phyloP scores from a whole-genome alignment of 2,329 filamentous ascomycete genomes.

The Chaetomiaceae sp. region DNA sequence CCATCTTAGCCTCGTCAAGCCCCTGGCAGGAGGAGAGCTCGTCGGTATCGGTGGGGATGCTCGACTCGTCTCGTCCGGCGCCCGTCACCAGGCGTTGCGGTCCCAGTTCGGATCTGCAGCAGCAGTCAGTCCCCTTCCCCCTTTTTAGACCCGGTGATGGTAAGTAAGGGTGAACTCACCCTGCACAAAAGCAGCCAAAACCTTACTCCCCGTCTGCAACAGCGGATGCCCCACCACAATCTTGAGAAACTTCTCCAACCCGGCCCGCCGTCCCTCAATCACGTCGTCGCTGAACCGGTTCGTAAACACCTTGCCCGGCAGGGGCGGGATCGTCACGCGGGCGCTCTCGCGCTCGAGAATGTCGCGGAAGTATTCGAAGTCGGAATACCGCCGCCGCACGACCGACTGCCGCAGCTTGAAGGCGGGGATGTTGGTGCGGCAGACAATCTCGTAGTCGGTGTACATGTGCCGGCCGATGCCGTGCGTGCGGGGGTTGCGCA shows the following conservation, averaged over 20 bases:
- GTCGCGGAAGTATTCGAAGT: constrained; percentile 98
- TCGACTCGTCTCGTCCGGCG: constrained; percentile 23
- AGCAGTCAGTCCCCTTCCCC: neutral
- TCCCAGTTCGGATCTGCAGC: constrained; percentile 78
- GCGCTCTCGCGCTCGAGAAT: constrained; percentile 94
- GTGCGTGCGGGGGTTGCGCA: constrained; percentile 88
- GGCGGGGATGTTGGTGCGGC: constrained; percentile 96
- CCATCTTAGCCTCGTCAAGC: neutral
- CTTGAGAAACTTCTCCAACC: constrained; percentile 91
- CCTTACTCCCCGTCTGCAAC: constrained; percentile 95
- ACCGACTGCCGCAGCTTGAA: constrained; percentile 90
- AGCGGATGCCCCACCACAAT: constrained; percentile 96
- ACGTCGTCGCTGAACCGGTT: constrained; percentile 98
- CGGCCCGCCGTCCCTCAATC: constrained; percentile 88
- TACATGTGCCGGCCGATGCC: constrained; percentile 96
- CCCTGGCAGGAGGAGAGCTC: neutral
- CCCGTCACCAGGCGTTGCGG: constrained; percentile 74
- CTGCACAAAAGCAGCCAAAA: constrained; percentile 93
- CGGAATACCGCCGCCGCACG: constrained; percentile 90
- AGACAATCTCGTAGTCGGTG: constrained; percentile 97
- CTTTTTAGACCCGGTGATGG: neutral
- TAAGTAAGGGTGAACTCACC: constrained; percentile 51
- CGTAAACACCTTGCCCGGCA: constrained; percentile 96
- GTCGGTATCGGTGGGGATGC: constrained; percentile 9
- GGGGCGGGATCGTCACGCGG: constrained; percentile 88